These are phyloP conservation scores for Pichia manshurica DNA, from an alignment of 805 yeast species.

Conservation along the genomic window DNA sequence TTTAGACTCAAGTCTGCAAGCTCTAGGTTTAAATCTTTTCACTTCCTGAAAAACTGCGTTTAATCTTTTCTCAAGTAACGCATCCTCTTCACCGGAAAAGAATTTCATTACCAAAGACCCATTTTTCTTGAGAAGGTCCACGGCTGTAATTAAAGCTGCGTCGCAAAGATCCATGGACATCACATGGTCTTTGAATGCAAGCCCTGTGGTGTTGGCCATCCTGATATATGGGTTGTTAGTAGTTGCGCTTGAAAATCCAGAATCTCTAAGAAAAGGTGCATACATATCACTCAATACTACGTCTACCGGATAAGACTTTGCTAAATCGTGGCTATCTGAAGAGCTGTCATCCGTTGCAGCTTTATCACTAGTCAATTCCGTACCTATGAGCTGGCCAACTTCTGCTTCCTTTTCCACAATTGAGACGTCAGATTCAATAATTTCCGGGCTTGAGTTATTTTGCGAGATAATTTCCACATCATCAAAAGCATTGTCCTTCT, in stretches of 20 bases:
- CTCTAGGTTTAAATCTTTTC: constrained; percentile 67
- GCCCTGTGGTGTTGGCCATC: constrained; percentile 91
- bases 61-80: constrained; percentile 53
- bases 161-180: constrained; percentile 88
- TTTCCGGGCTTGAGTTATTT: no score
- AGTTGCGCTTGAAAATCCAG: constrained; percentile 53
- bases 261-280: constrained; percentile 52
- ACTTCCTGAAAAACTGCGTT: constrained; percentile 57
- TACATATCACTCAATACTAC: constrained; percentile 78
- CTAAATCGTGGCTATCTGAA: constrained; percentile 1
- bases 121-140: constrained; percentile 58
- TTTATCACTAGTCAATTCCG: constrained; percentile 4
- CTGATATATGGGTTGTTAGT: constrained; percentile 77
- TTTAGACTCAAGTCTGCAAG: constrained; percentile 72
- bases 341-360: background rate
- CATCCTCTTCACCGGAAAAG: constrained; percentile 78
- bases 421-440: constrained; percentile 14
- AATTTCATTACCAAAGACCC: constrained; percentile 81
- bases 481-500: constrained; percentile 15
- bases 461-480: constrained; percentile 17
- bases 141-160: constrained; percentile 76
- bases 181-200: constrained; percentile 72
- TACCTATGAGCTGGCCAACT: constrained; percentile 9
- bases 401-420: constrained; percentile 19
- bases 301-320: constrained; percentile 43